These are phyloP conservation scores for Aureobasidium sp. DNA, from an alignment of 2,329 filamentous ascomycete genomes.

Conservation along the genomic window DNA sequence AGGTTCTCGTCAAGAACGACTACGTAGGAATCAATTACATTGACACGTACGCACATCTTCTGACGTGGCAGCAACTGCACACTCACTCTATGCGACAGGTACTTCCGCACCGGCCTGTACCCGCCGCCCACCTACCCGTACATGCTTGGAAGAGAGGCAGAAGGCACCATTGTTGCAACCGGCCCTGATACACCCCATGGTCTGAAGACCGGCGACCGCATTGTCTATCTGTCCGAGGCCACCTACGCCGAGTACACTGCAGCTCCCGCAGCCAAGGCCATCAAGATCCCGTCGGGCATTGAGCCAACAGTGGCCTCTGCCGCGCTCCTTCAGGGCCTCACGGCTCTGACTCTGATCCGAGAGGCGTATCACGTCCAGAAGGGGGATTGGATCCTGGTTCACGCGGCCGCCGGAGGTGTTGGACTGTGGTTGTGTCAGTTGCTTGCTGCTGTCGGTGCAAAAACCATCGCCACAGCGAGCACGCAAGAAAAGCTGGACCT, in stretches of 20 bases:
- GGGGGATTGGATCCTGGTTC: conserved; percentile 76
- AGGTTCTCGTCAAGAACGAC: conserved; percentile 75
- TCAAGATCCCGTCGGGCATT: conserved; percentile 59
- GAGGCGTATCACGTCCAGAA: conserved; percentile 65
- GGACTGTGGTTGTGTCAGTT: conserved; percentile 70
- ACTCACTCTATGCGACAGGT: conserved; percentile 38
- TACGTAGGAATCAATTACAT: conserved; percentile 82
- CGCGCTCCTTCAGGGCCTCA: conserved; percentile 71
- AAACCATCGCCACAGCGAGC: conserved; percentile 72
- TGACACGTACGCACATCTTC: conserved; percentile 54
- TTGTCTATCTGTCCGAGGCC: conserved; percentile 57
- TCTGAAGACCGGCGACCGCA: conserved; percentile 61
- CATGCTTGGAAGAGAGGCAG: conserved; percentile 72
- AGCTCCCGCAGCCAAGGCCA: conserved; percentile 46
- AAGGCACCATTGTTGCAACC: conserved; percentile 62
- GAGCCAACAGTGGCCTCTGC: conserved; percentile 59
- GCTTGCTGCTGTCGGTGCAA: conserved; percentile 63
- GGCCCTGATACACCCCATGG: conserved; percentile 43
- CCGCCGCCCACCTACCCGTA: conserved; percentile 60
- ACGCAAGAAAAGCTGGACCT: conserved; percentile 64
- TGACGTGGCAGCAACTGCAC: not conserved
- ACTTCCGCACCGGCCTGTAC: conserved; percentile 84
- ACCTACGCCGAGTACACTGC: conserved; percentile 56
- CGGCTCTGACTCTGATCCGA: conserved; percentile 69
- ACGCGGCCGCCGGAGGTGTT: conserved; percentile 79